phyloP scores from a whole-genome alignment of 2,329 filamentous ascomycete species.

The Cladophialophora exuberans region DNA sequence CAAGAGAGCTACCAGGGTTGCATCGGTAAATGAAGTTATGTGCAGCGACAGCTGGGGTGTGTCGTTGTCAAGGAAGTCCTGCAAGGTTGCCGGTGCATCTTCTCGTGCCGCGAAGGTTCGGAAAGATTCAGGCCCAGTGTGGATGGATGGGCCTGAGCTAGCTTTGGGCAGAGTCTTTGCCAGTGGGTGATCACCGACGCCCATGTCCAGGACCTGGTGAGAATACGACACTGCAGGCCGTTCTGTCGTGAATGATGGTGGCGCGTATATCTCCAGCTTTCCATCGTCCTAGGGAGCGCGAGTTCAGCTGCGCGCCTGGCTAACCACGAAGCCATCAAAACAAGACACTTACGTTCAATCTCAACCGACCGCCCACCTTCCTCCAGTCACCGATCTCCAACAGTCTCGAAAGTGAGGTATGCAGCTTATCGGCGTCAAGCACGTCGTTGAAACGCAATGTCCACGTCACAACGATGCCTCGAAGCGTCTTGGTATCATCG shows the following conservation, averaged over 20 bases:
- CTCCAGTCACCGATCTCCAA: constrained; percentile 6
- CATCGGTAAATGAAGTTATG: constrained; percentile 1
- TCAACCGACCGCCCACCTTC: constrained; percentile 4
- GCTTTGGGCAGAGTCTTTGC: constrained; percentile 1
- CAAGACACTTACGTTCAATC: not conserved
- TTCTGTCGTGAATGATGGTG: not conserved
- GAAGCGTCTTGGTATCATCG: not conserved
- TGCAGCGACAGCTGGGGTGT: constrained; percentile 3
- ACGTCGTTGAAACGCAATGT: constrained; percentile 4
- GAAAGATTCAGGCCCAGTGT: not conserved
- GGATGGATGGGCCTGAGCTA: not conserved
- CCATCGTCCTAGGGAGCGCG: not conserved
- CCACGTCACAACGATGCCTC: constrained; percentile 1
- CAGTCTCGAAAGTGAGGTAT: not conserved
- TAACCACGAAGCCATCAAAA: not conserved
- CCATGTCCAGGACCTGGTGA: not conserved
- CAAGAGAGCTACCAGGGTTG: not conserved
- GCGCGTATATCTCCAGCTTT: not conserved
- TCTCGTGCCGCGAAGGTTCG: not conserved
- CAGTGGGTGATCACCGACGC: not conserved
- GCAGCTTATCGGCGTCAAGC: constrained; percentile 1
- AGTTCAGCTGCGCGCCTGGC: not conserved
- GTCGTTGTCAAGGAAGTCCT: not conserved
- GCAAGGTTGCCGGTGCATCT: not conserved
- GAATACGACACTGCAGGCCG: not conserved